Evolutionary conservation across 2,329 filamentous ascomycete species (phyloP), one percentile per base, ranked within the genome.

Genomic region (Rhynchosporium secalis): DNA sequence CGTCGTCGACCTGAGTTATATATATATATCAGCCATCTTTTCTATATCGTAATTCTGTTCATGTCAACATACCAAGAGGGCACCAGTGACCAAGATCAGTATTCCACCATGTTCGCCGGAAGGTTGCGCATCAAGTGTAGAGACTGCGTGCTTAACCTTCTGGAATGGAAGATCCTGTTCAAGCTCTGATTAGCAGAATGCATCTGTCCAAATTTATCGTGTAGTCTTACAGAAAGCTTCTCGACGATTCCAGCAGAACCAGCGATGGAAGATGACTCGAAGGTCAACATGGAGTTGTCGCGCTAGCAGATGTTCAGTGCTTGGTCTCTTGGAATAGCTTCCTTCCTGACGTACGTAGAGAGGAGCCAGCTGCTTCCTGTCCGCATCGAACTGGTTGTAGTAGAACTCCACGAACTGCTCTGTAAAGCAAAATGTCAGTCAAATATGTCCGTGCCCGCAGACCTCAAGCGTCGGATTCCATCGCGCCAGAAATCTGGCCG

Each of bases 391-490:
- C 64, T 87, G 88, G 73, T 88, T 82, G 84, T 96, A 97, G 86
- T 97, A 98, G 82, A 89, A 94, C 65, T 87, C 75, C 69, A 94
- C 88, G 78, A 98, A 97, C 79, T 96, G 85, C 76, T 88, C 93
- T 97, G 49, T 51, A 45, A 38, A 45, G 1, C 12, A 28, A 43
- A 15, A 45, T 15, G 46, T 63, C 46, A 63, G 57, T 36, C 15
- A 29, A 28, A 3, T 31, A 15, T 26, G 33, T 10, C 31, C 4
- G 10, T 5, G 10, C 26, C 20, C 2, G 31, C 41, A 48, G 33
- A 58, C 10, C 3, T 29, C 15, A 31, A 2, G 26, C 36, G 13
- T 45, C 12, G 13, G 28, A 9, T 8, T 7, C 20, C 15, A n/a
- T 13, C 3, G 20, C 31, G 15, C 20, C 4, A 3, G 31, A 20